These are phyloP conservation scores for Ophiosphaerella narmari DNA, from an alignment of 2,329 filamentous ascomycete species.

Conservation along the genomic window DNA sequence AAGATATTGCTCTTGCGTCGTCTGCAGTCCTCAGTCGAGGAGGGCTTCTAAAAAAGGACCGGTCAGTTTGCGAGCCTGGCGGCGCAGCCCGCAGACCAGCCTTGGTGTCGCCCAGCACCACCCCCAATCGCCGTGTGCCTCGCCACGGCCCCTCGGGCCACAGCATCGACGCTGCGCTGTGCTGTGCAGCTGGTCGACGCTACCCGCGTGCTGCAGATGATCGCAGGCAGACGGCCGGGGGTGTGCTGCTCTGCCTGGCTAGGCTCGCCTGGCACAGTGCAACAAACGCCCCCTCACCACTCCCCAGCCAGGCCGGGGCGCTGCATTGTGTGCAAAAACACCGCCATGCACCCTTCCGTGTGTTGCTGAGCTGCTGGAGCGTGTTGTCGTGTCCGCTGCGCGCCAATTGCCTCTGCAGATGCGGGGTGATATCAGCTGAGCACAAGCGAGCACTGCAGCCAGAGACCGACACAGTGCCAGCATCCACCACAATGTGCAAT, in stretches of 20 bases:
- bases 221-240: neutral
- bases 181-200: no score
- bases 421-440: slow-evolving; percentile 15
- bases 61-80: no score
- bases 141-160: no score
- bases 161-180: no score
- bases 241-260: no score
- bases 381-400: neutral
- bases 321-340: no score
- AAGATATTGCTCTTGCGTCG: neutral
- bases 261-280: no score
- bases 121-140: neutral
- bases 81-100: neutral
- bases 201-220: neutral
- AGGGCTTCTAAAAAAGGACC: no score
- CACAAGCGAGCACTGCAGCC: neutral
- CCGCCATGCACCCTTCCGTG: no score
- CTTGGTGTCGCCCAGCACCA: neutral
- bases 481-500: slow-evolving; percentile 1
- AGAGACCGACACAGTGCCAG: neutral
- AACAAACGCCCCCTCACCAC: no score
- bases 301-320: no score
- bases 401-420: neutral
- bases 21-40: no score
- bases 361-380: neutral